phyloP scores from a whole-genome alignment of 139 green algal species.

The Spirogloea muscicola region DNA sequence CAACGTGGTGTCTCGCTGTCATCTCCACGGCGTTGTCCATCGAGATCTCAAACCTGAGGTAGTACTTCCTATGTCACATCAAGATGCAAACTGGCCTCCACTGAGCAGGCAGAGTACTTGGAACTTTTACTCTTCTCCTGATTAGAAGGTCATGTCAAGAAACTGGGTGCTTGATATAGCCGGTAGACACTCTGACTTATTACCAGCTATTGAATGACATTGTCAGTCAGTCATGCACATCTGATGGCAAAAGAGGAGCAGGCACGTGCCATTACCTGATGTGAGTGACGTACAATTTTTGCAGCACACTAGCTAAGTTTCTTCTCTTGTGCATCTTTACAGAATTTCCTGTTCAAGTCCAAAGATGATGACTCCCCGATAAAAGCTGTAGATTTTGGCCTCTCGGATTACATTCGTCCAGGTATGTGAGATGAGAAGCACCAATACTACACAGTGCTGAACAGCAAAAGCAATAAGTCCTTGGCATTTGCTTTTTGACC shows the following conservation, averaged over 20 bases:
- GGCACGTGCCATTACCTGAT: too few species aligned
- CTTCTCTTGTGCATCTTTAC: conserved; percentile 6
- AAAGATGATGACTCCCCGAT: conserved; percentile 62
- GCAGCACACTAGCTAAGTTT: neutral
- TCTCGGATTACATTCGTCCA: conserved; percentile 69
- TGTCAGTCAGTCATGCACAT: too few species aligned
- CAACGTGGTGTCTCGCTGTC: conserved; percentile 48
- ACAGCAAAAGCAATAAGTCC: neutral
- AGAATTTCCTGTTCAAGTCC: conserved; percentile 91
- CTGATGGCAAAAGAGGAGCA: too few species aligned
- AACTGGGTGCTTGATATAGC: too few species aligned
- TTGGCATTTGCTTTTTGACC: neutral
- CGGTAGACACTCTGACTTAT: too few species aligned
- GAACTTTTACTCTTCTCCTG: neutral
- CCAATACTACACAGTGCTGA: neutral
- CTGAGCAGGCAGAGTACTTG: neutral
- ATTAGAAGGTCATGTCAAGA: too few species aligned
- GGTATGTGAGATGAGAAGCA: too few species aligned
- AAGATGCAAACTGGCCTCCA: neutral
- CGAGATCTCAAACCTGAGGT: conserved; percentile 45
- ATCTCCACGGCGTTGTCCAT: conserved; percentile 92
- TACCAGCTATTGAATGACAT: too few species aligned
- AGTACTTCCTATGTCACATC: neutral
- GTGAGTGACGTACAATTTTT: neutral
- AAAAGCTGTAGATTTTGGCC: conserved; percentile 91